phyloP scores from a whole-genome alignment of 768 basidiomycete genomes.

The Suillus decipiens region DNA sequence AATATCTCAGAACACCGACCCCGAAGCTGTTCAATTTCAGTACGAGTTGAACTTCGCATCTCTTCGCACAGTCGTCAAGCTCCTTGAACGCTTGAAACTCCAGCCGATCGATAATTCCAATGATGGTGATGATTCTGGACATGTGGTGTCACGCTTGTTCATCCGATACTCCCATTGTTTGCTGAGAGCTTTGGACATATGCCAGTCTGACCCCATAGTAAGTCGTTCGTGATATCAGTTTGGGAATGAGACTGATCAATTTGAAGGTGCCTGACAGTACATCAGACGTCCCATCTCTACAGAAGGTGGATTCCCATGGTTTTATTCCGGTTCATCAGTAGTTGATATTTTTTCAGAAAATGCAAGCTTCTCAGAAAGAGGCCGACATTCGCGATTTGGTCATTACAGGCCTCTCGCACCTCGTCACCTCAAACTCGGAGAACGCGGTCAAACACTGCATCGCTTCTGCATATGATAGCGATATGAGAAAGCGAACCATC shows the following conservation, averaged over 20 bases:
- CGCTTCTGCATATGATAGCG: constrained; percentile 71
- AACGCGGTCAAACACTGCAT: constrained; percentile 89
- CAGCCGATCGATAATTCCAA: constrained; percentile 55
- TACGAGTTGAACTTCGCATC: constrained; percentile 75
- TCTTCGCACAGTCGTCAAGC: constrained; percentile 70
- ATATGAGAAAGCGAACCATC: constrained; percentile 69
- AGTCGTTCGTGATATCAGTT: constrained; percentile 15
- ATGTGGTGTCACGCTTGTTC: constrained; percentile 77
- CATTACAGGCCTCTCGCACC: constrained; percentile 76
- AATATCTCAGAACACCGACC: constrained; percentile 36
- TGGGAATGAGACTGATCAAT: constrained; percentile 11
- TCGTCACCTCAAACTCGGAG: constrained; percentile 84
- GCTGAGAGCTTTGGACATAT: constrained; percentile 58
- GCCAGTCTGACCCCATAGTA: constrained; percentile 49
- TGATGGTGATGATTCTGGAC: constrained; percentile 62
- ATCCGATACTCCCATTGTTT: constrained; percentile 73
- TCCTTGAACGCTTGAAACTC: constrained; percentile 76
- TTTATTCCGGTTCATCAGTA: neutral
- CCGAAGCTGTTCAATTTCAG: constrained; percentile 40
- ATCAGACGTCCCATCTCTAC: constrained; percentile 50
- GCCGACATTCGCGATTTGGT: constrained; percentile 73
- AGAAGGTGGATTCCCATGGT: constrained; percentile 38
- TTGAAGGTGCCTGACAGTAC: constrained; percentile 48
- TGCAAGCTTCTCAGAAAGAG: constrained; percentile 48
- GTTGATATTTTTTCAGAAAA: constrained; percentile 37